phyloP scores from a whole-genome alignment of 2,329 filamentous ascomycete species.

The Clonostachys solani region DNA sequence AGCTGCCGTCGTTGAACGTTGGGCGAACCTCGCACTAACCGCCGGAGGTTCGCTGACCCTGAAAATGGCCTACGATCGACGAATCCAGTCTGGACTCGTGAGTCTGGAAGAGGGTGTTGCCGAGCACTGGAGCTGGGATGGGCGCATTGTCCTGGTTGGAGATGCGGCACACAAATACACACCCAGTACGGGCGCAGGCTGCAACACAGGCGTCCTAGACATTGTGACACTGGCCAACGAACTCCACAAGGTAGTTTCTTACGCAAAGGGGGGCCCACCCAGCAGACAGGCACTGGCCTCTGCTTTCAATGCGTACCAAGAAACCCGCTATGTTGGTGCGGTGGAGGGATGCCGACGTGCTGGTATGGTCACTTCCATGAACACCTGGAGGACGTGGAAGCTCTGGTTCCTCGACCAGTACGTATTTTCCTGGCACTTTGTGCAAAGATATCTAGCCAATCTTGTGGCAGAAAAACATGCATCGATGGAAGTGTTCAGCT shows the following conservation, averaged over 20 bases:
- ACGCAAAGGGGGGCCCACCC: too few relatives aligned
- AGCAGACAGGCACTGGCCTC: background rate
- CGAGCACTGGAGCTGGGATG: background rate
- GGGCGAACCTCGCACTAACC: too few relatives aligned
- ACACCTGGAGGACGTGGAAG: background rate
- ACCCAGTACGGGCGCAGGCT: slow-evolving; percentile 17
- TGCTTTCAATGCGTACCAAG: slow-evolving; percentile 2
- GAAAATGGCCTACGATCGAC: slow-evolving; percentile 8
- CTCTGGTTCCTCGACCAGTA: slow-evolving; percentile 7
- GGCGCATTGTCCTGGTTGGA: slow-evolving; percentile 15
- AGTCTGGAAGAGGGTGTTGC: slow-evolving; percentile 21
- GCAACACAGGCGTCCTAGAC: slow-evolving; percentile 21
- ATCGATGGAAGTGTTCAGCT: slow-evolving; percentile 12
- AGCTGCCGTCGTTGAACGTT: too few relatives aligned
- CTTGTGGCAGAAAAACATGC: background rate
- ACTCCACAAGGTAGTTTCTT: slow-evolving; percentile 6
- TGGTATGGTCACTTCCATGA: background rate
- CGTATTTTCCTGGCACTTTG: slow-evolving; percentile 8
- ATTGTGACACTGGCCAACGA: slow-evolving; percentile 13
- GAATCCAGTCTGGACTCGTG: slow-evolving; percentile 2
- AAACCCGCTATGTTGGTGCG: background rate
- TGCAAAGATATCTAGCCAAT: slow-evolving; percentile 6
- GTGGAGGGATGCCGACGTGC: background rate
- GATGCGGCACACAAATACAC: slow-evolving; percentile 23
- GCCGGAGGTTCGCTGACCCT: too few relatives aligned